A percentile compares a stretch with the other conserved stretches of the same genome.
These are phyloP conservation scores for Parastagonospora nodorum DNA, from an alignment of 2,329 filamentous ascomycete species.

Conservation along the genomic window DNA sequence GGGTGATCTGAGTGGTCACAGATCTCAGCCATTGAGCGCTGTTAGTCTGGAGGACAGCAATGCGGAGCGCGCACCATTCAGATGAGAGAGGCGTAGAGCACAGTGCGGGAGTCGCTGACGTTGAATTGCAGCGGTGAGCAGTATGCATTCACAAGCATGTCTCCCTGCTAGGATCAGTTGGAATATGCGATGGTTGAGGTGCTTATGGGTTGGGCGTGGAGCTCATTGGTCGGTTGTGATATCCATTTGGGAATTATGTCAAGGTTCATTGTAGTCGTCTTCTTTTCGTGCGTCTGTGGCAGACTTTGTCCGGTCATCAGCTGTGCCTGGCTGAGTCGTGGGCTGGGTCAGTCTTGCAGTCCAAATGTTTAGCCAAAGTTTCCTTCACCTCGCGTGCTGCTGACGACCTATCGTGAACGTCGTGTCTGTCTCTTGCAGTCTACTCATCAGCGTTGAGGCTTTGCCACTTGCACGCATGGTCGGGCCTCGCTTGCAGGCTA, in stretches of 20 bases:
- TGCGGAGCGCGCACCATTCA: conserved; percentile 40
- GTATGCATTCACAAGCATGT: not conserved
- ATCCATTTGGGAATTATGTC: conserved; percentile 27
- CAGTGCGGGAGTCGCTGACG: not conserved
- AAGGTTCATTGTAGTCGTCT: conserved; percentile 1
- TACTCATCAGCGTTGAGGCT: not conserved
- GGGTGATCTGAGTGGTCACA: conserved; percentile 67
- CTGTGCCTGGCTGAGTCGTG: not conserved
- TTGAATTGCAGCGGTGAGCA: conserved; percentile 1
- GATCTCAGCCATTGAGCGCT: conserved; percentile 47
- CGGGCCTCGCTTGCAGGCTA: conserved; percentile 1
- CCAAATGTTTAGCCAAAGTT: conserved; percentile 1
- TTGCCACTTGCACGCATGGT: conserved; percentile 1
- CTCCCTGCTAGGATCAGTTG: conserved; percentile 1
- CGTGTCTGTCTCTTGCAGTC: conserved; percentile 2
- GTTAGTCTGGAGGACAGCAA: conserved; percentile 44
- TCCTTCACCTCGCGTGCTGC: not conserved
- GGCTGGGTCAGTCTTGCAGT: not conserved
- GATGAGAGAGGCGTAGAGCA: conserved; percentile 13
- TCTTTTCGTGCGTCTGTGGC: not conserved
- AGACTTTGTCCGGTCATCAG: not conserved
- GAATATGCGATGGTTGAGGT: conserved; percentile 1
- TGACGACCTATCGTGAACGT: not conserved
- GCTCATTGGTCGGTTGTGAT: conserved; percentile 27
- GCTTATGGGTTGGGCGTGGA: not conserved